Evolutionary conservation across 2,329 filamentous ascomycete species (phyloP).

Genomic region (Hypoxylon sp.): DNA sequence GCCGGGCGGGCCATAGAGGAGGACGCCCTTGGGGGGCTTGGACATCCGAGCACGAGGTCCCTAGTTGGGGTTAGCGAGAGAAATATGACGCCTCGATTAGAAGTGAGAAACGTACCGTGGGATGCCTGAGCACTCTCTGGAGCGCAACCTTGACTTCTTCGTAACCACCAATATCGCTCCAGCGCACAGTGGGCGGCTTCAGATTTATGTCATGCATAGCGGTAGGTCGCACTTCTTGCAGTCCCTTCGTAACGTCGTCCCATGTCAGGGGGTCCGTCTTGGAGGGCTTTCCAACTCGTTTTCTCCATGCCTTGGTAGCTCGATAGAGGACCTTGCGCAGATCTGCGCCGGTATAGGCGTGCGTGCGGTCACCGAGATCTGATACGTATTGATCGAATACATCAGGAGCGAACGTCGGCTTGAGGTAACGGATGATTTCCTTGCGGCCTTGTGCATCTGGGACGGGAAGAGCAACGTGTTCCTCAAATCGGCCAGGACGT

Average conservation of each 20-base stretch:
- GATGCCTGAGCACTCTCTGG: slow-evolving; percentile 62
- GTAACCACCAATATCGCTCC: slow-evolving; percentile 91
- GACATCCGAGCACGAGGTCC: slow-evolving; percentile 57
- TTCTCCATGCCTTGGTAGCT: slow-evolving; percentile 56
- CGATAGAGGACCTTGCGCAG: slow-evolving; percentile 74
- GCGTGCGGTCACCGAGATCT: slow-evolving; percentile 79
- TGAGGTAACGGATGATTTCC: slow-evolving; percentile 78
- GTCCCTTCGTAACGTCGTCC: slow-evolving; percentile 74
- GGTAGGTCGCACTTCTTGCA: slow-evolving; percentile 80
- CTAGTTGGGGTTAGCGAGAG: slow-evolving; percentile 53
- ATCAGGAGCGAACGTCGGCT: slow-evolving; percentile 63
- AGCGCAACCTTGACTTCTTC: slow-evolving; percentile 78
- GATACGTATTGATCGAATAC: slow-evolving; percentile 68
- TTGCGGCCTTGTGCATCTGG: slow-evolving; percentile 79
- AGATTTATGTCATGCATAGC: slow-evolving; percentile 92
- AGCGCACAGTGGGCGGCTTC: slow-evolving; percentile 87
- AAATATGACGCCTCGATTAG: background rate
- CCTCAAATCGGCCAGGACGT: slow-evolving; percentile 73
- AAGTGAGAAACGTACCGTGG: slow-evolving; percentile 50
- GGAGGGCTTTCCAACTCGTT: slow-evolving; percentile 41
- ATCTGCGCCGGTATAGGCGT: slow-evolving; percentile 89
- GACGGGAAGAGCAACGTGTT: slow-evolving; percentile 81
- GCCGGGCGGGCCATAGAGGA: slow-evolving; percentile 92
- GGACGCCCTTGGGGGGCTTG: slow-evolving; percentile 81
- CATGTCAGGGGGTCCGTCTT: slow-evolving; percentile 48